Evolutionary conservation across 495 filamentous ascomycete genomes (phyloP), one percentile per base, ranked within the genome.

Genomic region (Xylaria scruposa): DNA sequence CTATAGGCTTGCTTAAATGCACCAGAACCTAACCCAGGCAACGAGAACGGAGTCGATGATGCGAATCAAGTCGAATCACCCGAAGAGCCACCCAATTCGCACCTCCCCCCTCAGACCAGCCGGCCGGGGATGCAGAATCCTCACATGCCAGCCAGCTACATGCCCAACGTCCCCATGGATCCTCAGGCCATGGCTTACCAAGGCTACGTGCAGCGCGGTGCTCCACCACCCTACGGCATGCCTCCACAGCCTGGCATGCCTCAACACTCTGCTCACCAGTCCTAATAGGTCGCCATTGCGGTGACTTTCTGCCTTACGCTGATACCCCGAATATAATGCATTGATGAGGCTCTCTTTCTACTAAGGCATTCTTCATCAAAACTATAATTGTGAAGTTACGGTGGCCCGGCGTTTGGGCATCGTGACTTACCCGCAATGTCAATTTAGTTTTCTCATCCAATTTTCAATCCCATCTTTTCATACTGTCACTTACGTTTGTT

Each of bases 1-100:
- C 36, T 51, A 5, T n/a, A 97, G 96, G 95, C 96, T 47, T 99
- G 96, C 78, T 85, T 99, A 73, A 99, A 99, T 81, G 96, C 96
- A 33, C 97, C 96, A 67, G 96, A 99, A 81, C 94, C 95, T n/a
- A 86, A 92, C n/a, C 88, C 88, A 49, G 90, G 90, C 75, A 91
- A 89, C 76, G 93, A 97, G 78, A 98, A 98, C 74, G 96, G 96
- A 63, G 92, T 98, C 74, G 94, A 97, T 72, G 92, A 90, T 71
- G 73, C 75, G 40, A 86, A 88, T 73, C 80, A 86, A 56, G 88
- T 88, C 77, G 89, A 91, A 40, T 90, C 89, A 13, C 89, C 89
- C 58, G 89, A 91, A 72, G 89, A 91, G 72, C 87, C 88, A 51
- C 72, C 86, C 49, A 87, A 85, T 71, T 84, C 85, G 24, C 88